phyloP scores from a whole-genome alignment of 495 filamentous ascomycete species.

The Lasiosphaeria miniovina region DNA sequence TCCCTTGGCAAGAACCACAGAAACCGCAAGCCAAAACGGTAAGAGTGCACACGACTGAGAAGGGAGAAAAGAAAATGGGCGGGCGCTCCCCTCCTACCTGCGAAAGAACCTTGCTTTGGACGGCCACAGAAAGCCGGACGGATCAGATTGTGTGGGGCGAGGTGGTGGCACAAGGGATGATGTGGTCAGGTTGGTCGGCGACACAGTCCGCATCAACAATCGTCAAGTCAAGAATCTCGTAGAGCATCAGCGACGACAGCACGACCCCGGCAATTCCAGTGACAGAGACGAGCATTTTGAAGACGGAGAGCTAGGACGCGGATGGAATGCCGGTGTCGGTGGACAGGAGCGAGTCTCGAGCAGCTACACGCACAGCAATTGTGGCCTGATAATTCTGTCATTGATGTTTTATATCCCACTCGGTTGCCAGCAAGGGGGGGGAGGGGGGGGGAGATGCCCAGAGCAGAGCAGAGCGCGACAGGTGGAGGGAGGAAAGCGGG shows the following conservation, averaged over 20 bases:
- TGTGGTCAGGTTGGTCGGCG: slow-evolving; percentile 4
- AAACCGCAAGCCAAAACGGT: not conserved
- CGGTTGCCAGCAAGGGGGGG: too few species aligned
- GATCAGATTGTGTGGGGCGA: slow-evolving; percentile 1
- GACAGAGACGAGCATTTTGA: slow-evolving; percentile 10
- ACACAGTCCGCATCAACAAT: not conserved
- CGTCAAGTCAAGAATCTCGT: slow-evolving; percentile 1
- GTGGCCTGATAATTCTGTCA: slow-evolving; percentile 17
- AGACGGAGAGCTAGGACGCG: not conserved
- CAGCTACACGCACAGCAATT: slow-evolving; percentile 1
- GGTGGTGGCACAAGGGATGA: not conserved
- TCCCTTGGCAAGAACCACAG: not conserved
- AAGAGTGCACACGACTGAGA: not conserved
- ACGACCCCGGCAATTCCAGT: slow-evolving; percentile 2
- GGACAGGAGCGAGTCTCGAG: not conserved
- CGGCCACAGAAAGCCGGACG: not conserved
- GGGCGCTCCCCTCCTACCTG: not conserved
- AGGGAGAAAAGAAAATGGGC: not conserved
- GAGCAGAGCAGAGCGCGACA: too few species aligned
- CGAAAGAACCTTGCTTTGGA: not conserved
- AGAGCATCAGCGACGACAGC: slow-evolving; percentile 1
- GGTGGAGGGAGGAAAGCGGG: too few species aligned
- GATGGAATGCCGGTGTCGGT: not conserved
- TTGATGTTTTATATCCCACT: slow-evolving; percentile 10
- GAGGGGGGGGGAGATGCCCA: too few species aligned